Base-by-base conservation (phyloP, 768 basidiomycete species). In the Lyophyllum shimeji region DNA sequence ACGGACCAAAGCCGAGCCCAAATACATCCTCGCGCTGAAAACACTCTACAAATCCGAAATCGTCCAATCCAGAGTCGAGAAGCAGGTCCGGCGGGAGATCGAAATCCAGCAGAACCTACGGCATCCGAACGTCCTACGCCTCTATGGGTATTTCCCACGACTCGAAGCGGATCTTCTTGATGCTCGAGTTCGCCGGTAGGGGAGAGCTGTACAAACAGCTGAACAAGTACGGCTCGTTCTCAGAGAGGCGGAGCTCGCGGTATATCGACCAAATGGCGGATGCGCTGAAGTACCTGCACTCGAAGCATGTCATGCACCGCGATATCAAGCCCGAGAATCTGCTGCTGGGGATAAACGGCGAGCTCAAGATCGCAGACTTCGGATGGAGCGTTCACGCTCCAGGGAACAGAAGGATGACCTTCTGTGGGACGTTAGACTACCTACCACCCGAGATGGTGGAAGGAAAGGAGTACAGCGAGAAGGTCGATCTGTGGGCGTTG, bases 281-380 rank as follows among this genome's bases (percentile, higher is more conserved):
- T 70, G 97, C 96, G 3, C 75, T 99, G 44, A 77, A 76, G 11
- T 99, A 99, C 68, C 80, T 98, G 15, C 97, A 99, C 67, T 76
- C 79, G 51, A 99, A 98, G 67, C 95, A 98, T 66, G 95, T 99
- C 66, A 99, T 98, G 48, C 97, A 99, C 70, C 85, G 97, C 34
- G 97, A 99, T 65, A 99, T 99, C 76, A 99, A 99, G 71, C 97
- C 97, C 0, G 96, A 99, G 75, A 99, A 99, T 70, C 72, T 99
- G 46, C 80, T 99, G 33, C 76, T 98, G 13, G 95, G 95, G 9
- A 83, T 98, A 65, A 93, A 95, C 63, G 96, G 96, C 39, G 96
- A 98, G 69, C 77, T 99, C 63, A 98, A 99, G 79, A 96, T 99
- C 58, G 97, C 87, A 2, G 96, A 98, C 71, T 98, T 98, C 71